These are phyloP conservation scores for Cutaneotrichosporon sp. DNA, from an alignment of 1,284 basidiomycete species.

Conservation along the genomic window DNA sequence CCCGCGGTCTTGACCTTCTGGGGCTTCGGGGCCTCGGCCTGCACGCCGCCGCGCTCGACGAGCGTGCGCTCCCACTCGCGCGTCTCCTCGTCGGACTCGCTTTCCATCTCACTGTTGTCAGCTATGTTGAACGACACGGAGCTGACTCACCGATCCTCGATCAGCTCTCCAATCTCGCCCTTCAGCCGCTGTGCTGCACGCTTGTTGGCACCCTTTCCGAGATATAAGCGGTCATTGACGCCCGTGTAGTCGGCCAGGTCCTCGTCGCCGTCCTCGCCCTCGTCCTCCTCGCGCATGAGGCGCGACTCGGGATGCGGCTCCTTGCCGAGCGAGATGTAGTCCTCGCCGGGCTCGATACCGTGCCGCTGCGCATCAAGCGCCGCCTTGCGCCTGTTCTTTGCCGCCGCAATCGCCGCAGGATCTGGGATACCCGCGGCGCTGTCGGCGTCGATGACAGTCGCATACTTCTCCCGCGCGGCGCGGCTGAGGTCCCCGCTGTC, in stretches of 20 bases:
- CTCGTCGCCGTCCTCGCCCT: conserved; percentile 88
- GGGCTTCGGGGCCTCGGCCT: conserved; percentile 8
- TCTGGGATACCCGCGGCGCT: conserved; percentile 66
- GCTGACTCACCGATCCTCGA: conserved; percentile 72
- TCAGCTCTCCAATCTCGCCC: conserved; percentile 80
- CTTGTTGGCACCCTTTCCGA: conserved; percentile 82
- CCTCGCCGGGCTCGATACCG: conserved; percentile 59
- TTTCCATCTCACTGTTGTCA: conserved; percentile 63
- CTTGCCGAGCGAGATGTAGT: conserved; percentile 73
- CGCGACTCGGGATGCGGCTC: conserved; percentile 84
- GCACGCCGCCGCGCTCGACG: conserved; percentile 16
- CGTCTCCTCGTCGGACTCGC: conserved; percentile 78
- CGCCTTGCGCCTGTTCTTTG: conserved; percentile 75
- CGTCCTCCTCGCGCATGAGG: conserved; percentile 86
- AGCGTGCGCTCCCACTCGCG: conserved; percentile 75
- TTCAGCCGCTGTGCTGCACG: conserved; percentile 69
- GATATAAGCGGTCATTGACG: conserved; percentile 77
- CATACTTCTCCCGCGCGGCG: conserved; percentile 49
- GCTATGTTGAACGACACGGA: not conserved
- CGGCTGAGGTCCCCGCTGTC: conserved; percentile 29
- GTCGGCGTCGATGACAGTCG: conserved; percentile 47
- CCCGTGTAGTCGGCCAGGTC: conserved; percentile 89
- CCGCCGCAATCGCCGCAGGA: conserved; percentile 71
- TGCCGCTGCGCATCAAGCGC: conserved; percentile 56
- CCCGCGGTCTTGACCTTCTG: conserved; percentile 55